Evolutionary conservation across 345 rosid species (phyloP), one percentile per base, ranked within the genome.

Genomic region (Geranium brycei): DNA sequence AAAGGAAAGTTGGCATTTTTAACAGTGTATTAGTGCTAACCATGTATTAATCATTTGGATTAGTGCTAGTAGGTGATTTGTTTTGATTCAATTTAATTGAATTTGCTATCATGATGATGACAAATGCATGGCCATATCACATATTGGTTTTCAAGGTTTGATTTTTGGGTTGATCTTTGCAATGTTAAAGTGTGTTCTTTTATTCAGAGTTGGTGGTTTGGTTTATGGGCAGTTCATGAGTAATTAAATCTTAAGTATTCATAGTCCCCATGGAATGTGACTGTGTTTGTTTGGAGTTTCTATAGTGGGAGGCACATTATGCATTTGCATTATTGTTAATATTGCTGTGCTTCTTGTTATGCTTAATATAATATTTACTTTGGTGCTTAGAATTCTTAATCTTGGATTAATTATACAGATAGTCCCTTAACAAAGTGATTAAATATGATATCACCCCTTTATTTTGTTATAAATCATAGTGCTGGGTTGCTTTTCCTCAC

Each of bases 261-360:
- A 59, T 28, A 14, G 31, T 10, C 62, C 60, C 55, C 18, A 66
- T 40, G 62, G 16, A 62, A 40, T 30, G 66, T 58, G 30, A 65
- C 62, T 40, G 10, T 12, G 63, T 53, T 59, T 19, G 28, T 47
- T 61, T n/a, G 60, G 59, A 28, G 41, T 47, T 62, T 68, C 60
- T 68, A 11, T 62, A 35, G 60, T 71, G 67, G 71, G 40, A 57
- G 28, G 31, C 19, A 57, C 69, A n/a, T 57, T 31, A 53, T 15
- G 68, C 30, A 51, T 59, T 38, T 38, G 47, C 47, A 10, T 38
- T 38, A 10, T 38, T 38, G 11, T 38, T 38, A 38, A 38, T 38
- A 38, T 5, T 38, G 11, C 11, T 38, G 4, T 38, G 11, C 28
- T 23, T 40, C 3, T 7, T 11, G 53, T 47, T 47, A 13, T 47